Conservation (phyloP, 306 rosid genomes). For the Herpetospermum pedunculosum region DNA sequence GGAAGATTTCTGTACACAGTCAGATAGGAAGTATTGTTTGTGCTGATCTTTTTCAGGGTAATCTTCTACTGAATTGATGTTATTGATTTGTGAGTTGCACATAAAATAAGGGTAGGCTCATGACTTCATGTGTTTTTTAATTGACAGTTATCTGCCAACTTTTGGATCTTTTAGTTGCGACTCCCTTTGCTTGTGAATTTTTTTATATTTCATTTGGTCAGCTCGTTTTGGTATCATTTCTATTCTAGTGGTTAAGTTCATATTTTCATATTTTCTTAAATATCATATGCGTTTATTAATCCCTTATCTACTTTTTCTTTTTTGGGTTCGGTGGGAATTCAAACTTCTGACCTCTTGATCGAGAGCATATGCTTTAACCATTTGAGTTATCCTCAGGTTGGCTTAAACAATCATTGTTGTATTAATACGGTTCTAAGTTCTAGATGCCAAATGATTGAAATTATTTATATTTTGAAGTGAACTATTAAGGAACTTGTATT, state of each 20-base stretch:
- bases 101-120: not conserved
- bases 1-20: conserved; percentile 7
- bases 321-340: too few species aligned
- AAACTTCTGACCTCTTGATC: too few species aligned
- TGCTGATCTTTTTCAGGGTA: not conserved
- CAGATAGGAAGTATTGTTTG: not conserved
- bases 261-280: not conserved
- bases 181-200: not conserved
- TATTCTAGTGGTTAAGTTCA: not conserved
- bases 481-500: not conserved
- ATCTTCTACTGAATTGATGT: not conserved
- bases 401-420: not conserved
- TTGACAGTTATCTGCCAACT: not conserved
- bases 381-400: too few species aligned
- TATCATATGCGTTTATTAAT: not conserved
- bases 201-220: not conserved
- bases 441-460: not conserved
- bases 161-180: not conserved
- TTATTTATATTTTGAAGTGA: not conserved
- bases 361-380: too few species aligned
- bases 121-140: not conserved
- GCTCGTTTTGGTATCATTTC: not conserved
- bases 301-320: too few species aligned
- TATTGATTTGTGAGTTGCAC: conserved; percentile 6
- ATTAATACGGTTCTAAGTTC: too few species aligned